Evolutionary conservation across 768 basidiomycete genomes (phyloP).

Genomic region (Calocybe cyanea): DNA sequence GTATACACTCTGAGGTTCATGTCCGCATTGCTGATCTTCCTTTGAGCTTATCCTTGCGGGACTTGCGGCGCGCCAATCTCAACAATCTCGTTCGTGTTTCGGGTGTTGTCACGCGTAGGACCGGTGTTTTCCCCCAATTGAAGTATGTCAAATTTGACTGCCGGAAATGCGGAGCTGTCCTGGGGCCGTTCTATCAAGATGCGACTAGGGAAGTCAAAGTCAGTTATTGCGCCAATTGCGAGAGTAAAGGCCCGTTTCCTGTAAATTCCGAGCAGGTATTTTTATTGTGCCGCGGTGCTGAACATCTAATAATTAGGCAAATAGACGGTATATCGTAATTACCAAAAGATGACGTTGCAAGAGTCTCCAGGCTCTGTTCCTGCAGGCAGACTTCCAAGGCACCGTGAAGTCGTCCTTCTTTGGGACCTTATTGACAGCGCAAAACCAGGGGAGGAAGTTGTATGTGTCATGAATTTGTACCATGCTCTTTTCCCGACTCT

Average conservation of each 20-base stretch:
- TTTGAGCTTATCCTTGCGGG: conserved; percentile 83
- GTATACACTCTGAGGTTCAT: conserved; percentile 97
- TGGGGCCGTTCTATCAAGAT: conserved; percentile 98
- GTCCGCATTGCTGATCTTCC: conserved; percentile 96
- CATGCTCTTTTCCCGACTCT: conserved; percentile 6
- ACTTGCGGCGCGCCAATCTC: conserved; percentile 86
- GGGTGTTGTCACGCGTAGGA: conserved; percentile 93
- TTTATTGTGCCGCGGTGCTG: neutral
- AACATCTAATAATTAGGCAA: neutral
- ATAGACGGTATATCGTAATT: conserved; percentile 96
- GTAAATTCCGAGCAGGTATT: conserved; percentile 94
- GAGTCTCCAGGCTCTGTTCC: conserved; percentile 98
- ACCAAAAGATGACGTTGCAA: conserved; percentile 98
- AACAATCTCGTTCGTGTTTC: conserved; percentile 95
- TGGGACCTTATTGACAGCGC: conserved; percentile 99
- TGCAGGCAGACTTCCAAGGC: conserved; percentile 93
- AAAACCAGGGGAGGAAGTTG: conserved; percentile 98
- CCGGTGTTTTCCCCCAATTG: conserved; percentile 97
- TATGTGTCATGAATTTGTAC: conserved; percentile 31
- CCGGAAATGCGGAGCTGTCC: conserved; percentile 85
- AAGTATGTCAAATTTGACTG: conserved; percentile 99
- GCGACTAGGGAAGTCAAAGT: conserved; percentile 91
- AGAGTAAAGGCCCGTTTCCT: conserved; percentile 90
- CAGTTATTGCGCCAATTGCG: conserved; percentile 92
- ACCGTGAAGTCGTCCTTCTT: conserved; percentile 92